Evolutionary conservation across 2,329 filamentous ascomycete species (phyloP).

Genomic region (Plenodomus biglobosus): DNA sequence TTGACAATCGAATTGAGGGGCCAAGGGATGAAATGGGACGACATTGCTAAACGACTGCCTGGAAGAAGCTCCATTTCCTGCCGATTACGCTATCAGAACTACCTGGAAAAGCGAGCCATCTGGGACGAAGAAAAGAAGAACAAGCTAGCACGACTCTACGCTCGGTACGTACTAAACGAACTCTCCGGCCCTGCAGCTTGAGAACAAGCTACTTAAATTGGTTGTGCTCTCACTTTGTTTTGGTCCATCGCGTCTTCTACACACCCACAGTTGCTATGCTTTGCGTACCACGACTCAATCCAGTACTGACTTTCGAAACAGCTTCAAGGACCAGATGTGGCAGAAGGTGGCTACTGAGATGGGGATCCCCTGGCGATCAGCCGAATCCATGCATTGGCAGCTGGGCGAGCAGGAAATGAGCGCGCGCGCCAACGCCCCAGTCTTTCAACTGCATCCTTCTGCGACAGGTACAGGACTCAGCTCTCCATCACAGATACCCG

Average conservation of each 20-base stretch:
- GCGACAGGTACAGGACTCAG: conserved; percentile 36
- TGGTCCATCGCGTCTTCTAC: conserved; percentile 8
- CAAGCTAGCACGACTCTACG: conserved; percentile 90
- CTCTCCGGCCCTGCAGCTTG: conserved; percentile 9
- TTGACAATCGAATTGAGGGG: conserved; percentile 89
- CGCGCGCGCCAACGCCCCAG: conserved; percentile 81
- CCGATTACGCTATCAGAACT: conserved; percentile 94
- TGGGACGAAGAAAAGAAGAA: conserved; percentile 99
- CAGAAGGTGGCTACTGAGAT: conserved; percentile 93
- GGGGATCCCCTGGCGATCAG: conserved; percentile 90
- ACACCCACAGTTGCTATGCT: not conserved
- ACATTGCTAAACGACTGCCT: conserved; percentile 88
- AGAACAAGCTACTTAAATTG: not conserved
- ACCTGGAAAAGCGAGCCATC: conserved; percentile 86
- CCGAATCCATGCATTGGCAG: conserved; percentile 98
- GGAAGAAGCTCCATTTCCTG: conserved; percentile 93
- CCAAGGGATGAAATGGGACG: conserved; percentile 97
- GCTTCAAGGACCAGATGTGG: conserved; percentile 99
- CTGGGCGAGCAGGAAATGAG: conserved; percentile 94
- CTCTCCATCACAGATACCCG: conserved; percentile 34
- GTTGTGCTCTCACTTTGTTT: not conserved
- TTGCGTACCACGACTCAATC: conserved; percentile 9
- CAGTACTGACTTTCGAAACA: conserved; percentile 47
- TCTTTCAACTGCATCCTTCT: conserved; percentile 63
- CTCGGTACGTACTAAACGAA: conserved; percentile 64